Conservation (phyloP, 345 rosid species). For the Euphorbia lathyris region DNA sequence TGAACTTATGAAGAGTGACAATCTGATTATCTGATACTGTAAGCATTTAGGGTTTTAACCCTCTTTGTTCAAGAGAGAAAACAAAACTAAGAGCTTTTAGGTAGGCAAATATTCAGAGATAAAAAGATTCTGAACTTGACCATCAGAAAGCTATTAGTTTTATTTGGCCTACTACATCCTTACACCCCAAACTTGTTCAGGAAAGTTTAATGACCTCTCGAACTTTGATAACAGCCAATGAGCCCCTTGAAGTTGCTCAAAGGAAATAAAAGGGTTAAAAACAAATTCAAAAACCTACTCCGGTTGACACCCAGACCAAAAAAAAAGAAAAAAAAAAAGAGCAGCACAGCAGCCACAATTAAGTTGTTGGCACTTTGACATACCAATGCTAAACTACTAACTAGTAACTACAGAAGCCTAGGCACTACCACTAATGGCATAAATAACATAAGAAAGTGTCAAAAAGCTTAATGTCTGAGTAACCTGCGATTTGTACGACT, state of each 20-base stretch:
- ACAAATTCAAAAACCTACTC: background rate
- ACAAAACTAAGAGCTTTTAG: background rate
- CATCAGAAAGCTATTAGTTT: background rate
- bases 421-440: background rate
- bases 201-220: too few relatives aligned
- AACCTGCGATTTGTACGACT: constrained; percentile 58
- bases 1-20: background rate
- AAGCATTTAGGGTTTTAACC: too few relatives aligned
- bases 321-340: too few relatives aligned
- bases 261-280: too few relatives aligned
- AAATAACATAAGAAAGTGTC: background rate
- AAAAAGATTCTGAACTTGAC: background rate
- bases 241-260: too few relatives aligned
- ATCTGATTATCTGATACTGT: background rate
- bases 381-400: background rate
- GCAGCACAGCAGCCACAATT: background rate
- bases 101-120: background rate
- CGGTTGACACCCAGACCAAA: background rate
- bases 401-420: background rate
- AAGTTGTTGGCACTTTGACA: background rate
- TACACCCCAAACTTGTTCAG: too few relatives aligned
- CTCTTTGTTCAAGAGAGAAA: too few relatives aligned
- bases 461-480: constrained; percentile 11
- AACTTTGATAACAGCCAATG: too few relatives aligned
- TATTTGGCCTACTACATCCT: too few relatives aligned